Base-by-base conservation (phyloP, 2,329 filamentous ascomycete species). In the Alternaria burnsii region DNA sequence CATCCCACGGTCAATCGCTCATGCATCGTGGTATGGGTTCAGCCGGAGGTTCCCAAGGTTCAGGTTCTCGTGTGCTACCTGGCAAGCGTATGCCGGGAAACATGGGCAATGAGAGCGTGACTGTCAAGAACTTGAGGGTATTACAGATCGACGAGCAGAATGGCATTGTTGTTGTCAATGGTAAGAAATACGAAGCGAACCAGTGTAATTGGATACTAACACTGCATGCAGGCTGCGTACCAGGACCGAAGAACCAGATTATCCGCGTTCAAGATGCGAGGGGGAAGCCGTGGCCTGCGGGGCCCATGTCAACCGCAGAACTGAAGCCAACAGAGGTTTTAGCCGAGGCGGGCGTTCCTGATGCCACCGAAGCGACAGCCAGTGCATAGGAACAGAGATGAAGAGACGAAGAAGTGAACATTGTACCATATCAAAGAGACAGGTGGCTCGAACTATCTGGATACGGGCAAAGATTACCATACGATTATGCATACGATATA, bases 11-110 rank as follows among this genome's bases (percentile, higher is more conserved):
- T 86, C 94, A 96, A 82, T 97, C 94, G 76, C 89, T 93, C 82
- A 93, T 92, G 75, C 95, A 99, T 85, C 88, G 95, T 75, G 91
- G 91, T 28, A 92, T 97, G 82, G 95, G 95, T 84, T 94, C 93
- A 34, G 86, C 90, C 8, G 95, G 95, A 78, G 92, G 91, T 61
- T 91, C 91, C 70, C 95, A 99, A 81, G 95, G 95, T 67, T 89
- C 91, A 76, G 95, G 95, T 82, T 96, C 92, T 65, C 88, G 95
- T 81, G 94, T 99, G 24, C 83, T 93, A 76, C 95, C 95, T 0
- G 95, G 95, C 62, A 99, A 99, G 88, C 95, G 93, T 82, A 99
- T 99, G 95, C 88, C 95, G 4, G 95, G 95, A 56, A 88, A 92
- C 61, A 98, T 99, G 95, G 95, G 95, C 66, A 91, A 91, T 67